Percentiles rank a stretch among this genome's conserved stretches.
These are phyloP conservation scores for Phytophthora aleatoria DNA, from an alignment of 352 stramenopile species.

Conservation along the genomic window DNA sequence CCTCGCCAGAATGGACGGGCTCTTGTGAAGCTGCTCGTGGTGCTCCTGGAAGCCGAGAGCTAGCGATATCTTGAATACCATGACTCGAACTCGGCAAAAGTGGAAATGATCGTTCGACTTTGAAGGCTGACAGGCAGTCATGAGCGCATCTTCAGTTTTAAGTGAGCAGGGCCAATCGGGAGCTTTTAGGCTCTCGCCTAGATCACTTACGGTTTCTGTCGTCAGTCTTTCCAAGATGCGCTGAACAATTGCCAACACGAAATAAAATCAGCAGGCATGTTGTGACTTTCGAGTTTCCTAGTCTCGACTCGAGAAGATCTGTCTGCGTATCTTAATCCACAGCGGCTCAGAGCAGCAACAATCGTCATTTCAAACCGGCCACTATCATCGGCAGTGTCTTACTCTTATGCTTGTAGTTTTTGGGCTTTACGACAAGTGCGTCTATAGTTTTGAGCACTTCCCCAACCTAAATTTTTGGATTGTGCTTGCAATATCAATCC, in stretches of 20 bases:
- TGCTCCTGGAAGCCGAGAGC: conserved; percentile 18
- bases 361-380: too few relatives aligned
- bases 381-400: too few relatives aligned
- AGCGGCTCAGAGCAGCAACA: too few relatives aligned
- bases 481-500: too few relatives aligned
- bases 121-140: neutral
- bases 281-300: too few relatives aligned
- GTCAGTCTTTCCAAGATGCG: conserved; percentile 9
- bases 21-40: conserved; percentile 11
- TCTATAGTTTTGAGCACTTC: too few relatives aligned
- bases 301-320: too few relatives aligned
- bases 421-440: too few relatives aligned
- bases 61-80: conserved; percentile 12
- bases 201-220: conserved; percentile 23
- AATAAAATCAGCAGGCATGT: conserved; percentile 19
- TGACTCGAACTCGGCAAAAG: conserved; percentile 8
- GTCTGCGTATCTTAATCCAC: too few relatives aligned
- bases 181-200: neutral
- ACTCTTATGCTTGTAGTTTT: too few relatives aligned
- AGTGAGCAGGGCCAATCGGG: conserved; percentile 19
- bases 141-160: conserved; percentile 15
- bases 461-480: too few relatives aligned
- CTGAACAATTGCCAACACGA: conserved; percentile 1
- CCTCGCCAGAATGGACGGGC: conserved; percentile 14
- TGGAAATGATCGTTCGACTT: conserved; percentile 2